These are phyloP conservation scores for Xerocomus minutiporus DNA, from an alignment of 1,284 basidiomycete genomes.

Conservation along the genomic window DNA sequence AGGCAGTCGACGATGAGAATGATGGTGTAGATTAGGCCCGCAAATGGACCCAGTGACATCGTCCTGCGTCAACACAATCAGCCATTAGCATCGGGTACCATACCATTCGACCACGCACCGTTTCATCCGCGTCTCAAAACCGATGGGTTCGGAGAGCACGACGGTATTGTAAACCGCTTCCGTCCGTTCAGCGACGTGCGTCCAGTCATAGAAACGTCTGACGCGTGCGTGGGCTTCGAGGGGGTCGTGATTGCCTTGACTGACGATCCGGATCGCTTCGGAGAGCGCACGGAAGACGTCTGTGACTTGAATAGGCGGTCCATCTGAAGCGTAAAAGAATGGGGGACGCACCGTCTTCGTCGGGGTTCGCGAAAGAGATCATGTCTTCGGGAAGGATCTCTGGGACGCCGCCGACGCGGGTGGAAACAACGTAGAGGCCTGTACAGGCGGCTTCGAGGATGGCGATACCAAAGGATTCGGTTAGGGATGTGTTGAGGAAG, in stretches of 20 bases:
- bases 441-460: constrained; percentile 95
- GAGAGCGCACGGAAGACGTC: constrained; percentile 80
- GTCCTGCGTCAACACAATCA: constrained; percentile 42
- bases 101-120: constrained; percentile 46
- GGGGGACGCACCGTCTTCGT: constrained; percentile 59
- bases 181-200: constrained; percentile 73
- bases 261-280: constrained; percentile 35
- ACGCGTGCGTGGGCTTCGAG: constrained; percentile 74
- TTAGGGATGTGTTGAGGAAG: constrained; percentile 93
- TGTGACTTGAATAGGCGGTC: constrained; percentile 28
- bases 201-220: constrained; percentile 86
- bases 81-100: background rate
- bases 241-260: constrained; percentile 72
- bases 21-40: constrained; percentile 73
- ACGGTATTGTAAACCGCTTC: constrained; percentile 80
- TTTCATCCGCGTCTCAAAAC: constrained; percentile 66
- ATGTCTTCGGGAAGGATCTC: constrained; percentile 92
- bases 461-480: constrained; percentile 95
- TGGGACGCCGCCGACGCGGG: constrained; percentile 91
- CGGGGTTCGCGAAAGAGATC: constrained; percentile 90
- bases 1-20: constrained; percentile 79
- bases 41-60: constrained; percentile 65
- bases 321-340: background rate
- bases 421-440: constrained; percentile 92
- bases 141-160: constrained; percentile 53